These are phyloP conservation scores for Candida verbasci DNA, from an alignment of 805 yeast genomes.

Conservation along the genomic window DNA sequence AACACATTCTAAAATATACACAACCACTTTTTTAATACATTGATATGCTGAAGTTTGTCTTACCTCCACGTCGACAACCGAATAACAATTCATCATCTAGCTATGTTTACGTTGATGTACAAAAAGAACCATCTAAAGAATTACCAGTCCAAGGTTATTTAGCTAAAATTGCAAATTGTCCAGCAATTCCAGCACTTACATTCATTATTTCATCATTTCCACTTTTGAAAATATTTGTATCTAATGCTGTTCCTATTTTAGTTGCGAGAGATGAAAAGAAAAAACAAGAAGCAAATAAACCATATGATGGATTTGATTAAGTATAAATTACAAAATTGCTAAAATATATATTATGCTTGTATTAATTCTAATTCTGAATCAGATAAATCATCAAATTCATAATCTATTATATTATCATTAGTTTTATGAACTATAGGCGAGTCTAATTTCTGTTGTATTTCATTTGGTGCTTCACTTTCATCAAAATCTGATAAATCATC, in stretches of 20 bases:
- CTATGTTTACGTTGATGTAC: background rate
- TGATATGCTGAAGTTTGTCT: background rate
- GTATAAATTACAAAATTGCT: background rate
- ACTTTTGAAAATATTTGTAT: slow-evolving; percentile 50
- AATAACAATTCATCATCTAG: too few species aligned
- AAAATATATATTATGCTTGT: slow-evolving; percentile 3
- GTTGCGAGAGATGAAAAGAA: slow-evolving; percentile 37
- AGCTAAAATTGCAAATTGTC: slow-evolving; percentile 47
- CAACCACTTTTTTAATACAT: background rate
- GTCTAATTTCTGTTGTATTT: background rate
- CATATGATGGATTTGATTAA: background rate
- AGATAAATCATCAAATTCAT: slow-evolving; percentile 12
- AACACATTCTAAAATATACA: too few species aligned
- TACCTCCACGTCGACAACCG: background rate
- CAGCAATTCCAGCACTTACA: slow-evolving; percentile 55
- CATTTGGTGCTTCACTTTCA: slow-evolving; percentile 14
- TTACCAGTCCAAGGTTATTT: slow-evolving; percentile 45
- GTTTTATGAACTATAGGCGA: background rate
- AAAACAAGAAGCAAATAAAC: background rate
- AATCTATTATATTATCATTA: slow-evolving; percentile 4
- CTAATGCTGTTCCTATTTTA: slow-evolving; percentile 57
- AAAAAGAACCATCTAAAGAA: slow-evolving; percentile 12
- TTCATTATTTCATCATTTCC: slow-evolving; percentile 59
- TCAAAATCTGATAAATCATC: slow-evolving; percentile 20
- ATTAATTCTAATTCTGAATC: slow-evolving; percentile 15